Evolutionary conservation across 768 basidiomycete species (phyloP).

Genomic region (Ramaria sp.): DNA sequence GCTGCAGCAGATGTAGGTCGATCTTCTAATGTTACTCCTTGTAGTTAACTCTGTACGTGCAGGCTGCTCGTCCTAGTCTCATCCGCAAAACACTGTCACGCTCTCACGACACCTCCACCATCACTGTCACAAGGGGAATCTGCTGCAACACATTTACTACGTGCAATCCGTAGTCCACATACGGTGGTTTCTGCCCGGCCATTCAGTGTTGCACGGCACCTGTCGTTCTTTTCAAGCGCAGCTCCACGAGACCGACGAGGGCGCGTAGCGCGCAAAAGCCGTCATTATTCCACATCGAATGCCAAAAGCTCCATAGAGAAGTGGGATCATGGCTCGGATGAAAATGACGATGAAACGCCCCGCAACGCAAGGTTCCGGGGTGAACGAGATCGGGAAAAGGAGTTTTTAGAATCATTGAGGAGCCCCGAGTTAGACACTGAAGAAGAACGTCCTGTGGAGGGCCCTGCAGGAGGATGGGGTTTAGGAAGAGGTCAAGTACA

Average conservation of each 20-base stretch:
- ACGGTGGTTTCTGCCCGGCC: slow-evolving; percentile 25
- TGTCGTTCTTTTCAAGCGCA: slow-evolving; percentile 64
- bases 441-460: slow-evolving; percentile 11
- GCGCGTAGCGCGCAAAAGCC: slow-evolving; percentile 38
- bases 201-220: slow-evolving; percentile 30
- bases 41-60: slow-evolving; percentile 22
- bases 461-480: not conserved
- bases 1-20: slow-evolving; percentile 67
- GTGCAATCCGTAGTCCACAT: slow-evolving; percentile 38
- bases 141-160: slow-evolving; percentile 57
- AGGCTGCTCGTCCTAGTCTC: slow-evolving; percentile 16
- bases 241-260: slow-evolving; percentile 71
- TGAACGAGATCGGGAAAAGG: slow-evolving; percentile 36
- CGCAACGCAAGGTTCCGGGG: slow-evolving; percentile 3
- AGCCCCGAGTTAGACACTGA: slow-evolving; percentile 31
- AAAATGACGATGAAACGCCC: slow-evolving; percentile 3
- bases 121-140: slow-evolving; percentile 50
- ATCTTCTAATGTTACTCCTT: not conserved
- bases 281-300: slow-evolving; percentile 1
- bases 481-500: slow-evolving; percentile 1
- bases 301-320: not conserved
- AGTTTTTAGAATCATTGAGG: slow-evolving; percentile 46
- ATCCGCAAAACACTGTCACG: slow-evolving; percentile 7
- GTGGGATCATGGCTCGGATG: not conserved
- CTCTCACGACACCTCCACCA: not conserved